These are phyloP conservation scores for Eucalyptus cladocalyx DNA, from an alignment of 345 rosid genomes.

Conservation along the genomic window DNA sequence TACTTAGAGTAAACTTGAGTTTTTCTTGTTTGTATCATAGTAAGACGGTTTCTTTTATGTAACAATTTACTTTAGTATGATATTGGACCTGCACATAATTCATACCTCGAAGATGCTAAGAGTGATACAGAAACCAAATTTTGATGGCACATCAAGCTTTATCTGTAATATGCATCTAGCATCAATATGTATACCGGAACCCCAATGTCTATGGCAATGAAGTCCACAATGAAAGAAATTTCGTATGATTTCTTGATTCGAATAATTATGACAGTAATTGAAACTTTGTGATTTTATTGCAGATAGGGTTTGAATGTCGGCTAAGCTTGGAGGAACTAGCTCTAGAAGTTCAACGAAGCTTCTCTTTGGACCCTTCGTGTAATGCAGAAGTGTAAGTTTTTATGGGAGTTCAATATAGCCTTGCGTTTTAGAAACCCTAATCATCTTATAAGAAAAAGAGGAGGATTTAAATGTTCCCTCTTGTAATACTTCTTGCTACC, in stretches of 20 bases:
- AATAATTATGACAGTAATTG: neutral
- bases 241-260: neutral
- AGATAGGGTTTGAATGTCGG: conserved; percentile 43
- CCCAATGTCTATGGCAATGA: neutral
- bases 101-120: neutral
- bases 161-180: neutral
- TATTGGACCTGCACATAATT: neutral
- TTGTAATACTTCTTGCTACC: neutral
- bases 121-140: neutral
- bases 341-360: conserved; percentile 73
- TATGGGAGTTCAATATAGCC: neutral
- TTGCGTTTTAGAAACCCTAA: neutral
- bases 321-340: conserved; percentile 87
- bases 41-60: neutral
- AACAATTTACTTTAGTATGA: neutral
- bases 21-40: neutral
- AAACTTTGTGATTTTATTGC: neutral
- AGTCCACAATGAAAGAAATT: neutral
- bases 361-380: conserved; percentile 4
- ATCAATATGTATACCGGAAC: neutral
- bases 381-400: neutral
- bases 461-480: neutral
- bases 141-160: neutral
- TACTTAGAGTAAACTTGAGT: neutral
- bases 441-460: neutral